Conservation (phyloP, 352 stramenopile species). For the Blastocystis sp. region DNA sequence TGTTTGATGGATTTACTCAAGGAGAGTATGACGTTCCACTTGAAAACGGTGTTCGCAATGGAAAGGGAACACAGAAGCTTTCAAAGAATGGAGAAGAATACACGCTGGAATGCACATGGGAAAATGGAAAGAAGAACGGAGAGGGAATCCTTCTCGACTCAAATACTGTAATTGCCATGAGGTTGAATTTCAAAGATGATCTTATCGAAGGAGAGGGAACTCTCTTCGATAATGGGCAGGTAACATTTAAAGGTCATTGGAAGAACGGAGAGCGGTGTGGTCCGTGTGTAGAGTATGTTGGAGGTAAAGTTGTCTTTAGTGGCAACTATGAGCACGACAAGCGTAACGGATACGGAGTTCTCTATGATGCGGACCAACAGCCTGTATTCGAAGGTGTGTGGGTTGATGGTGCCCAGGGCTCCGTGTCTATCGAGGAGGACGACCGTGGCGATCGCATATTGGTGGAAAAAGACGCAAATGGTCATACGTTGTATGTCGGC, state of each 20-base stretch:
- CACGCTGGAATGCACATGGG: slow-evolving; percentile 47
- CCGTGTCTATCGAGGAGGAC: background rate
- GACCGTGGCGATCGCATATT: background rate
- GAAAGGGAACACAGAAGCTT: slow-evolving; percentile 26
- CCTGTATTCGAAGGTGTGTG: slow-evolving; percentile 8
- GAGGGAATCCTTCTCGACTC: background rate
- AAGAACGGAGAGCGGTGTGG: slow-evolving; percentile 3
- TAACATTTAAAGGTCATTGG: slow-evolving; percentile 36
- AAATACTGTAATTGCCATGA: slow-evolving; percentile 8
- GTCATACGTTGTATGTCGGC: background rate
- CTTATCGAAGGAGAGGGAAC: slow-evolving; percentile 25
- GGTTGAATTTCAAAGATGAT: slow-evolving; percentile 36
- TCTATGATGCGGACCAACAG: background rate
- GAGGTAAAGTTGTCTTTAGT: slow-evolving; percentile 6
- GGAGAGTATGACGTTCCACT: background rate
- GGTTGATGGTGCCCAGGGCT: background rate
- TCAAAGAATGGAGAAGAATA: slow-evolving; percentile 39
- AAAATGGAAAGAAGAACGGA: slow-evolving; percentile 58
- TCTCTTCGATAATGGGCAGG: slow-evolving; percentile 21
- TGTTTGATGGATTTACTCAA: background rate
- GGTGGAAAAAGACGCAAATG: background rate
- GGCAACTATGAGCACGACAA: slow-evolving; percentile 1
- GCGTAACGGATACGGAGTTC: slow-evolving; percentile 36
- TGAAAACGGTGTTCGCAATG: background rate
- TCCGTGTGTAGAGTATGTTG: background rate